Percentiles rank a stretch among this genome's conserved stretches.
phyloP scores from a whole-genome alignment of 768 basidiomycete species.

The Hericium coralloides region DNA sequence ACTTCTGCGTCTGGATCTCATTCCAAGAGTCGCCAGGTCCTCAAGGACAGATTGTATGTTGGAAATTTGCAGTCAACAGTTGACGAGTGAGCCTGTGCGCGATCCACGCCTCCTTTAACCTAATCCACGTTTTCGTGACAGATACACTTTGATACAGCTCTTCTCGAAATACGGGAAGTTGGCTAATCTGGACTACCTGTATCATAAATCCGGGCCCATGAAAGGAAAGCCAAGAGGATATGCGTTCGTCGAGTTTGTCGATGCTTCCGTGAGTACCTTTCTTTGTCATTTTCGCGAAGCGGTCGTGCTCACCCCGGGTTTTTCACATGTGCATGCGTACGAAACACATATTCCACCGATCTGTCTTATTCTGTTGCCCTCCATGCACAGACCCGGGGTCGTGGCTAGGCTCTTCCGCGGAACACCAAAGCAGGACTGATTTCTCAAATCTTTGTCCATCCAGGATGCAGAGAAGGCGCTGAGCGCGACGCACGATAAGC shows the following conservation, averaged over 20 bases:
- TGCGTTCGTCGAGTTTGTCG: conserved; percentile 83
- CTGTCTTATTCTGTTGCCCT: conserved; percentile 1
- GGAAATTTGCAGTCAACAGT: conserved; percentile 84
- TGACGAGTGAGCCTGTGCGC: conserved; percentile 66
- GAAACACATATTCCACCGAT: conserved; percentile 9
- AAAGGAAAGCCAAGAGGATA: conserved; percentile 95
- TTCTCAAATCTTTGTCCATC: conserved; percentile 1
- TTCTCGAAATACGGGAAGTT: conserved; percentile 92
- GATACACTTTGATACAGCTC: conserved; percentile 81
- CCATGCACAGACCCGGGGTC: conserved; percentile 17
- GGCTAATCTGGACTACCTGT: conserved; percentile 87
- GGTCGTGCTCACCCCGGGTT: conserved; percentile 42
- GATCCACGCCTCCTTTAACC: background rate
- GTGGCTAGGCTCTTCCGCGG: background rate
- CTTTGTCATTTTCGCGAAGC: conserved; percentile 12
- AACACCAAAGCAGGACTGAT: background rate
- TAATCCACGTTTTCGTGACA: conserved; percentile 21
- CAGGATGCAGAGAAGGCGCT: conserved; percentile 85
- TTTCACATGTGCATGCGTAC: conserved; percentile 18
- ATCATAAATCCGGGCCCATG: conserved; percentile 83
- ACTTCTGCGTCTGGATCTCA: conserved; percentile 11
- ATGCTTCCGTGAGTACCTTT: conserved; percentile 51
- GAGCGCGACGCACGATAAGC: conserved; percentile 61
- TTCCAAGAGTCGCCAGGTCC: conserved; percentile 19
- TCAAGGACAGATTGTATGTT: conserved; percentile 78